Conservation (phyloP, 208 protist species). For the Acanthamoeba sp. region DNA sequence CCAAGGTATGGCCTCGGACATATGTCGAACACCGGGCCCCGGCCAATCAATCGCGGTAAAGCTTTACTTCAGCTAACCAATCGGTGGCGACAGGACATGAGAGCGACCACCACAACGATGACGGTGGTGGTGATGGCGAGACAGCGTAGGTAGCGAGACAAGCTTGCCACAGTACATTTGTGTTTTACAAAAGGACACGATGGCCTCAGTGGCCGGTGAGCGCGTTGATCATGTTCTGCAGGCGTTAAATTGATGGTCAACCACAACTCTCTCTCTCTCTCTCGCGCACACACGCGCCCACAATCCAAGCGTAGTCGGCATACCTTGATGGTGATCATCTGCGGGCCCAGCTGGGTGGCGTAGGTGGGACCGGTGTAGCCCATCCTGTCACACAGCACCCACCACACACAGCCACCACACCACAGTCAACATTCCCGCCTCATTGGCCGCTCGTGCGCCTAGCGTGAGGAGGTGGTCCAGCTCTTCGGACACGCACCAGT, state of each 20-base stretch:
- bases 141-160: too few species aligned
- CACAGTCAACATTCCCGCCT: too few species aligned
- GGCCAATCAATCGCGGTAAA: too few species aligned
- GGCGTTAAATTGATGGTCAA: not conserved
- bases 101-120: too few species aligned
- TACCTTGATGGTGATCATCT: constrained; percentile 51
- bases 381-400: not conserved
- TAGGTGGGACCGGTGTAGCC: not conserved
- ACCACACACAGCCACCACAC: not conserved
- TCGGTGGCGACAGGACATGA: too few species aligned
- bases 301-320: not conserved
- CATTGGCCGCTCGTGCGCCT: too few species aligned
- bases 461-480: not conserved
- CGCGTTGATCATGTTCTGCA: constrained; percentile 21
- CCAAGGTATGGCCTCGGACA: not conserved
- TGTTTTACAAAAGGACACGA: too few species aligned
- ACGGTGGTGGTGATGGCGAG: too few species aligned
- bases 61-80: too few species aligned
- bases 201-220: not conserved
- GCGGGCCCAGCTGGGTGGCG: not conserved
- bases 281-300: too few species aligned
- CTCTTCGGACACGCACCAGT: not conserved
- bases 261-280: not conserved
- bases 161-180: too few species aligned
- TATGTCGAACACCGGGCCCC: too few species aligned